Percentiles rank a stretch among this genome's conserved stretches.
Evolutionary conservation across 2,329 filamentous ascomycete genomes (phyloP).

Genomic region (Macrophomina phaseolina): DNA sequence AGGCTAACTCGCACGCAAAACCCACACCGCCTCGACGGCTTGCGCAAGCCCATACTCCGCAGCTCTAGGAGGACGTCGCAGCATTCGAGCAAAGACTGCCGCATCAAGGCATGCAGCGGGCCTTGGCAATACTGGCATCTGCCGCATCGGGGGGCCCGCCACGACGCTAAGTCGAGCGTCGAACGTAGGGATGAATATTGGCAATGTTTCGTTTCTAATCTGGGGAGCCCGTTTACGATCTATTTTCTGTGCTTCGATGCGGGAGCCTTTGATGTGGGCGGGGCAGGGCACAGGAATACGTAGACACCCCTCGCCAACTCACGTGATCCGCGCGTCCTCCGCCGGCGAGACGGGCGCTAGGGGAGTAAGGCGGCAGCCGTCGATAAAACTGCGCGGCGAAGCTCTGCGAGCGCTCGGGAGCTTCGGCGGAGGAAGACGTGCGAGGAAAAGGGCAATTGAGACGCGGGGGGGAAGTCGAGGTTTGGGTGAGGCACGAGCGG

Average conservation of each 20-base stretch:
- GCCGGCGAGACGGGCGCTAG: too few relatives aligned
- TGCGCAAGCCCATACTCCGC: too few relatives aligned
- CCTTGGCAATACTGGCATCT: conserved; percentile 24
- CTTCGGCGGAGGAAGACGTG: neutral
- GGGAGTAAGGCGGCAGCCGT: too few relatives aligned
- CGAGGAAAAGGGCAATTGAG: neutral
- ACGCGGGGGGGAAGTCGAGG: neutral
- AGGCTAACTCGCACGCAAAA: neutral
- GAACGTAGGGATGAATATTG: conserved; percentile 26
- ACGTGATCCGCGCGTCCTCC: neutral
- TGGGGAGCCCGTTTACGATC: neutral
- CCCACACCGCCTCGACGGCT: too few relatives aligned
- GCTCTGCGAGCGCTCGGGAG: neutral
- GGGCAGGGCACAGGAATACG: neutral
- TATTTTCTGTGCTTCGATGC: neutral
- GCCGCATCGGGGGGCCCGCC: conserved; percentile 12
- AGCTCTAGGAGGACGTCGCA: too few relatives aligned
- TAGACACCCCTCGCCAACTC: neutral
- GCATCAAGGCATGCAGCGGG: neutral
- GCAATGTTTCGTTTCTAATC: conserved; percentile 17
- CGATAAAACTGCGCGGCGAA: neutral
- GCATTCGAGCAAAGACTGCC: neutral
- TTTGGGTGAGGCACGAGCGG: neutral
- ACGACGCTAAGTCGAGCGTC: conserved; percentile 24
- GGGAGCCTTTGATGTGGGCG: neutral